phyloP scores from a whole-genome alignment of 768 basidiomycete genomes.

The Lactarius tabidus region DNA sequence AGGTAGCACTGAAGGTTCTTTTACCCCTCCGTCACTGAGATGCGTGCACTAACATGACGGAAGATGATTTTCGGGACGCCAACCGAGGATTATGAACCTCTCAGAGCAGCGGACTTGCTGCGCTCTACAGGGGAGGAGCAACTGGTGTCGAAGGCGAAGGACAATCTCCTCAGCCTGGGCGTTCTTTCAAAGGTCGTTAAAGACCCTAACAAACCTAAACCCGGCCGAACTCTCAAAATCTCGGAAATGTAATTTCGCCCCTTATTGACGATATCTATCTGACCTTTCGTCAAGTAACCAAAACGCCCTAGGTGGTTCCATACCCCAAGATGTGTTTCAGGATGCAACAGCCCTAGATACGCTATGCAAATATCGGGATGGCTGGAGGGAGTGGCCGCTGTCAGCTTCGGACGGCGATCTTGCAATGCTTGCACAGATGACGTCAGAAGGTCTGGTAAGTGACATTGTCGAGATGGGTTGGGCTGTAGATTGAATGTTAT shows the following conservation, averaged over 20 bases:
- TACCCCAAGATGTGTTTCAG: conserved; percentile 61
- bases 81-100: conserved; percentile 60
- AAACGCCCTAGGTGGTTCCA: conserved; percentile 58
- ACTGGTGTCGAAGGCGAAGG: conserved; percentile 50
- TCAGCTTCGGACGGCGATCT: conserved; percentile 78
- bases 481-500: conserved; percentile 1
- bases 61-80: conserved; percentile 80
- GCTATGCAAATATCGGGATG: conserved; percentile 43
- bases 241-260: conserved; percentile 54
- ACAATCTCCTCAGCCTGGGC: conserved; percentile 57
- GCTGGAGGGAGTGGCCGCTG: conserved; percentile 76
- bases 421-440: conserved; percentile 70
- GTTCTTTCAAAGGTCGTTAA: conserved; percentile 63
- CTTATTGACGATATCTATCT: neutral
- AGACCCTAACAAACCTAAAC: conserved; percentile 57
- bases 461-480: neutral
- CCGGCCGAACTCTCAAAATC: conserved; percentile 72
- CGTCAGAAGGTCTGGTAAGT: conserved; percentile 72
- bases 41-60: neutral
- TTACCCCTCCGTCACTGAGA: neutral
- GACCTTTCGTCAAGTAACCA: conserved; percentile 48
- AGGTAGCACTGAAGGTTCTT: conserved; percentile 66
- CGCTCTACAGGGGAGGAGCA: conserved; percentile 54
- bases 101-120: conserved; percentile 55
- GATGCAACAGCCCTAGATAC: conserved; percentile 68